Evolutionary conservation across 495 filamentous ascomycete genomes (phyloP).

Genomic region (Rostrohypoxylon terebratum): DNA sequence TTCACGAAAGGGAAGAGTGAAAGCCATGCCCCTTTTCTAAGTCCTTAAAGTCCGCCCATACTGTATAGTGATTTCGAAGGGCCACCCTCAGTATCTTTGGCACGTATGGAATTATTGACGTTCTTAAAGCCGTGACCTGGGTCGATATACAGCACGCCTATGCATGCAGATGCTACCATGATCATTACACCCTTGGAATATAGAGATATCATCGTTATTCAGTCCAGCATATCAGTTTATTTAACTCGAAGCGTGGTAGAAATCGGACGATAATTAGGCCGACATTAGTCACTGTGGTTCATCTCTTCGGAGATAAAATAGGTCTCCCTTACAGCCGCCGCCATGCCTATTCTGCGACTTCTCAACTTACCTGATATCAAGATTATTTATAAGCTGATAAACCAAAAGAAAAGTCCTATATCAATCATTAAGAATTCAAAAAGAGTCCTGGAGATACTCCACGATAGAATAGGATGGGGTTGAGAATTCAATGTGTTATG

Average conservation of each 20-base stretch:
- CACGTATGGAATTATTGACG: background rate
- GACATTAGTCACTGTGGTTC: background rate
- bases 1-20: background rate
- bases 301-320: slow-evolving; percentile 1
- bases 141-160: background rate
- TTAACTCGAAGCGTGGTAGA: background rate
- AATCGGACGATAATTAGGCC: background rate
- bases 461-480: too few species aligned
- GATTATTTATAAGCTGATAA: too few species aligned
- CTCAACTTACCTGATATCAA: too few species aligned
- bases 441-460: too few species aligned
- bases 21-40: background rate
- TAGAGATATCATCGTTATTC: background rate
- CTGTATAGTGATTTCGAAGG: background rate
- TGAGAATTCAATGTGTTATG: too few species aligned
- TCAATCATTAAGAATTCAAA: too few species aligned
- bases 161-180: background rate
- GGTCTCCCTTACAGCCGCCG: background rate
- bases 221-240: background rate
- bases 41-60: background rate
- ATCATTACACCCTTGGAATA: background rate
- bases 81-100: background rate
- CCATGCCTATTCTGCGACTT: background rate
- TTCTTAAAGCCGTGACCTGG: background rate
- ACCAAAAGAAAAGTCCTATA: too few species aligned